Evolutionary conservation across 2,329 filamentous ascomycete genomes (phyloP), one percentile per base, ranked within the genome.

Genomic region (Cercospora sojina): DNA sequence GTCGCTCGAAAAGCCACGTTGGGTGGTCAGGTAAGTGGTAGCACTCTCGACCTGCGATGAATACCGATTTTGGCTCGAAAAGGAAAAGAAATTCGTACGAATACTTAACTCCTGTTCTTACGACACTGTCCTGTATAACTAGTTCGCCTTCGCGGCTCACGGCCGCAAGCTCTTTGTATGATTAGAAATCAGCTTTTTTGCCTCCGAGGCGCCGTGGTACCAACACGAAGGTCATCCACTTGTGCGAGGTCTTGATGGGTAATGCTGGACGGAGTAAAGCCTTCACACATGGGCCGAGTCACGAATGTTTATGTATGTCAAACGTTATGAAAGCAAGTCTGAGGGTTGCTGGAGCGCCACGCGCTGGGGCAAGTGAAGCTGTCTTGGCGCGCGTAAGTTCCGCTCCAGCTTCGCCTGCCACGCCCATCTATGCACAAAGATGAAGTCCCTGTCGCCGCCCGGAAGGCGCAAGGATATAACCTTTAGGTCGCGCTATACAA

Each of bases 1-100:
- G 70, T 71, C 53, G 71, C 64, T 47, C 71, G 71, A 51, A 72
- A 66, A 66, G 72, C 70, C 72, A 74, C 65, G 62, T 47, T 70
- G 67, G 31, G 16, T 29, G 35, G 3, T 27, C 1, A 38, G 25
- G 13, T 25, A 31, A 32, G 53, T 29, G 23, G 51, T 55, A 55
- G 27, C 16, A 23, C 31, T 35, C 23, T n/a, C 23, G 6, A 20
- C 18, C 27, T 32, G 53, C 53, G 32, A 32, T 56, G 27, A 32
- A 20, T 57, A 31, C 29, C 29, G 25, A 47, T 16, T 8, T 47
- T 12, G 47, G 7, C 25, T 57, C 13, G 25, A 43, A 51, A 47
- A 47, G 43, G 27, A 35, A 56, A 47, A 13, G 56, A 35, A 9
- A 6, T 29, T 27, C 31, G 31, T 57, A 35, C 29, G 10, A 57